Evolutionary conservation across 108 stramenopile species (phyloP).

Genomic region (Nannochloropsis gaditana): DNA sequence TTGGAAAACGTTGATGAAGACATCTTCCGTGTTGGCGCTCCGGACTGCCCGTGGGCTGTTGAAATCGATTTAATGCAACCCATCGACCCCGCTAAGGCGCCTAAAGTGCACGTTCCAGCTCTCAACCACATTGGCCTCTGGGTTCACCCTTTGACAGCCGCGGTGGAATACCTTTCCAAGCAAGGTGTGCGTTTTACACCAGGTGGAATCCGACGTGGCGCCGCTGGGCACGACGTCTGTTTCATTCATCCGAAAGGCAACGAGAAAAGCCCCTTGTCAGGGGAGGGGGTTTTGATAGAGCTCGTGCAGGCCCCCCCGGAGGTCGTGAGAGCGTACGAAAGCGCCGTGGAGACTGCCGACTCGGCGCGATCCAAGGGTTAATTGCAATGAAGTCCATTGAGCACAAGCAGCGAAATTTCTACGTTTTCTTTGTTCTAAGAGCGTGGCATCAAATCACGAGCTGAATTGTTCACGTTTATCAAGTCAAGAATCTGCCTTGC

Average conservation of each 20-base stretch:
- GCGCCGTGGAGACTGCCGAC: not conserved
- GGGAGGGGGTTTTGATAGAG: constrained; percentile 89
- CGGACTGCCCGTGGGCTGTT: constrained; percentile 60
- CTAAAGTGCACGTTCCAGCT: constrained; percentile 79
- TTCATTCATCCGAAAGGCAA: constrained; percentile 98
- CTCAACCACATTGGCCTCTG: constrained; percentile 97
- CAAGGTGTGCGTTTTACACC: constrained; percentile 78
- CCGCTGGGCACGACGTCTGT: constrained; percentile 82
- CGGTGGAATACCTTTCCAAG: constrained; percentile 73
- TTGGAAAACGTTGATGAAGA: constrained; percentile 95
- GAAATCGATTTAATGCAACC: constrained; percentile 97
- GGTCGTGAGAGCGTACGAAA: constrained; percentile 52
- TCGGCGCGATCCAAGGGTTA: no score
- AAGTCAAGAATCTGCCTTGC: no score
- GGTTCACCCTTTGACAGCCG: constrained; percentile 78
- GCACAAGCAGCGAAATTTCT: no score
- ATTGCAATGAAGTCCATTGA: no score
- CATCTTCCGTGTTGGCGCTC: constrained; percentile 69
- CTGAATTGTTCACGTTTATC: no score
- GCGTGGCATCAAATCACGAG: no score
- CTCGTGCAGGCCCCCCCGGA: constrained; percentile 91
- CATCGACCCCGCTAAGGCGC: constrained; percentile 60
- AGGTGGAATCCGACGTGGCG: constrained; percentile 85
- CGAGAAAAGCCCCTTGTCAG: constrained; percentile 70
- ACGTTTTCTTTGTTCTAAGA: no score